A percentile compares a stretch with the other conserved stretches of the same genome.
Evolutionary conservation across 306 rosid species (phyloP).

Genomic region (Ormosia emarginata): DNA sequence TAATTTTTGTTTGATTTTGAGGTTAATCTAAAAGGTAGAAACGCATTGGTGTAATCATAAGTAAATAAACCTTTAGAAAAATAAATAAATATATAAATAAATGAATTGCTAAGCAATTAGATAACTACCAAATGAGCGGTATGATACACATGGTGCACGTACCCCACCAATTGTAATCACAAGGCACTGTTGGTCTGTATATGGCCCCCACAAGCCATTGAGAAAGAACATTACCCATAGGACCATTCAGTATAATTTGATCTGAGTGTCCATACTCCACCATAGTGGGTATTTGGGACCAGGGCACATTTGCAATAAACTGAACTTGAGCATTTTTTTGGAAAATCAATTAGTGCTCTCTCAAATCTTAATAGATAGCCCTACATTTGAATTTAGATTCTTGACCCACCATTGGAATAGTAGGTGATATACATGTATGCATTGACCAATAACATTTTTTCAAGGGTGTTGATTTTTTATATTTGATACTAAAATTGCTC

Average conservation of each 20-base stretch:
- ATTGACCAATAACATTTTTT: background rate
- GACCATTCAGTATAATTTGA: slow-evolving; percentile 5
- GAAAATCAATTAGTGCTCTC: background rate
- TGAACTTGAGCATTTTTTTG: background rate
- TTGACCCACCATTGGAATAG: background rate
- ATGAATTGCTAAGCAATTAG: background rate
- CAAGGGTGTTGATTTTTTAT: background rate
- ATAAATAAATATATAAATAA: too few relatives aligned
- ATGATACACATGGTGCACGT: background rate
- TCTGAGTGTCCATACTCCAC: background rate
- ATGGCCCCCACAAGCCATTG: background rate
- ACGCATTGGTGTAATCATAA: too few relatives aligned
- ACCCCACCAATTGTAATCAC: background rate
- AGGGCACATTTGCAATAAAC: background rate
- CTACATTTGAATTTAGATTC: background rate
- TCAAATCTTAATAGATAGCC: background rate
- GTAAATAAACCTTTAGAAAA: too few relatives aligned
- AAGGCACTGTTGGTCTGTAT: background rate
- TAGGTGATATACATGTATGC: background rate
- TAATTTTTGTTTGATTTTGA: too few relatives aligned
- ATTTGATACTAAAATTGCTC: background rate
- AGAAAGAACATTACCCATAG: background rate
- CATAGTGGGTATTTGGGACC: background rate
- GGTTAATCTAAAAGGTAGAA: too few relatives aligned
- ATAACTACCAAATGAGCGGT: background rate